phyloP scores from a whole-genome alignment of 306 rosid genomes.

The Begonia loranthoides region DNA sequence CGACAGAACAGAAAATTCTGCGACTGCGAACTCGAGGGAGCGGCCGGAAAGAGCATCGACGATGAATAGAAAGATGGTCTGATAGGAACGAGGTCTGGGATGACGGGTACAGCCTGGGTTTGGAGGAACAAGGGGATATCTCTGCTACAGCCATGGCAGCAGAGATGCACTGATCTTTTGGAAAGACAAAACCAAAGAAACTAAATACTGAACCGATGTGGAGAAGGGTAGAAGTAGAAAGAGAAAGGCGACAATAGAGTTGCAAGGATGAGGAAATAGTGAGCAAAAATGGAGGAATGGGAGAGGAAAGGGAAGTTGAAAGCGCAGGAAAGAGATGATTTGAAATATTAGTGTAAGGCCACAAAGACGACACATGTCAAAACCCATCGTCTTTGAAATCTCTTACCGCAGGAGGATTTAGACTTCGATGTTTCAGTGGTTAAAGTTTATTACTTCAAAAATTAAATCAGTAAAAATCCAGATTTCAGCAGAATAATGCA shows the following conservation, averaged over 20 bases:
- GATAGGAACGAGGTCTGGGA: slow-evolving; percentile 38
- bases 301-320: background rate
- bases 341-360: slow-evolving; percentile 44
- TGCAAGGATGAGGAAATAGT: slow-evolving; percentile 3
- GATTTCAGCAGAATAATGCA: too few species aligned
- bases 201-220: background rate
- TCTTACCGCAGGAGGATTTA: background rate
- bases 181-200: background rate
- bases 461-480: too few species aligned
- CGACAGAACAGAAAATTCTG: slow-evolving; percentile 57
- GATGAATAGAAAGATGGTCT: slow-evolving; percentile 18
- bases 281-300: slow-evolving; percentile 1
- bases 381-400: background rate
- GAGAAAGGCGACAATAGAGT: slow-evolving; percentile 5
- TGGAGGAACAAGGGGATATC: slow-evolving; percentile 33
- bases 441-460: too few species aligned
- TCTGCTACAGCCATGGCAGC: slow-evolving; percentile 64
- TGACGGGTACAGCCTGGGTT: slow-evolving; percentile 26
- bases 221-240: slow-evolving; percentile 2
- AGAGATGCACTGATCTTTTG: slow-evolving; percentile 6
- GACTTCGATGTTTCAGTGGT: too few species aligned
- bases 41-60: slow-evolving; percentile 25
- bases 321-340: slow-evolving; percentile 7
- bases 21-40: slow-evolving; percentile 21
- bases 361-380: slow-evolving; percentile 53